Evolutionary conservation across 1,139 yeast species (phyloP).

Genomic region (Pneumocystis jirovecii): DNA sequence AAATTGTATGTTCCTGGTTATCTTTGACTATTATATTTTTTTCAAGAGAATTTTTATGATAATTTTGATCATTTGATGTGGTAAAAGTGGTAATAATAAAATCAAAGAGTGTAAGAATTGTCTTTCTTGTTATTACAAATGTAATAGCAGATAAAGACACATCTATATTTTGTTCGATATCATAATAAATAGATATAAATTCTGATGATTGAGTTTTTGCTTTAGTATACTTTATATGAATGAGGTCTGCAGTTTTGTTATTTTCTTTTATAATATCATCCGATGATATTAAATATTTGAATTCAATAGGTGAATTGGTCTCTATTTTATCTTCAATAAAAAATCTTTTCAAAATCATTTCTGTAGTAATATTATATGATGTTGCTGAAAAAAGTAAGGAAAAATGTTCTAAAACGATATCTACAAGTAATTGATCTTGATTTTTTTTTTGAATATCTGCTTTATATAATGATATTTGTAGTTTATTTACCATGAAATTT

Average conservation of each 20-base stretch:
- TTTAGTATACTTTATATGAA: slow-evolving; percentile 47
- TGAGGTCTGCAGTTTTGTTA: slow-evolving; percentile 34
- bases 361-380: slow-evolving; percentile 47
- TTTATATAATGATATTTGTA: slow-evolving; percentile 42
- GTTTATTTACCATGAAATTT: slow-evolving; percentile 48
- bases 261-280: slow-evolving; percentile 31
- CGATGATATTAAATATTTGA: slow-evolving; percentile 58
- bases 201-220: slow-evolving; percentile 43
- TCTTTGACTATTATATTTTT: slow-evolving; percentile 34
- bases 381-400: slow-evolving; percentile 47
- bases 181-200: slow-evolving; percentile 31
- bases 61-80: slow-evolving; percentile 29
- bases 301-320: slow-evolving; percentile 44
- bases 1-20: slow-evolving; percentile 4
- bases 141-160: slow-evolving; percentile 67
- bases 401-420: slow-evolving; percentile 53
- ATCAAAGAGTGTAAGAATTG: slow-evolving; percentile 63
- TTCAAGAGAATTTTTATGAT: neutral
- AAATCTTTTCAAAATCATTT: slow-evolving; percentile 48
- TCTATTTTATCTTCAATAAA: slow-evolving; percentile 65
- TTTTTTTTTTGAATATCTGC: slow-evolving; percentile 34
- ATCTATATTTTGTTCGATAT: slow-evolving; percentile 69
- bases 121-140: slow-evolving; percentile 60
- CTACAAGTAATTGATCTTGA: slow-evolving; percentile 45
- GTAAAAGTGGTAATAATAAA: slow-evolving; percentile 78